Conservation (phyloP, 805 yeast genomes). For the Naumovozyma baii region DNA sequence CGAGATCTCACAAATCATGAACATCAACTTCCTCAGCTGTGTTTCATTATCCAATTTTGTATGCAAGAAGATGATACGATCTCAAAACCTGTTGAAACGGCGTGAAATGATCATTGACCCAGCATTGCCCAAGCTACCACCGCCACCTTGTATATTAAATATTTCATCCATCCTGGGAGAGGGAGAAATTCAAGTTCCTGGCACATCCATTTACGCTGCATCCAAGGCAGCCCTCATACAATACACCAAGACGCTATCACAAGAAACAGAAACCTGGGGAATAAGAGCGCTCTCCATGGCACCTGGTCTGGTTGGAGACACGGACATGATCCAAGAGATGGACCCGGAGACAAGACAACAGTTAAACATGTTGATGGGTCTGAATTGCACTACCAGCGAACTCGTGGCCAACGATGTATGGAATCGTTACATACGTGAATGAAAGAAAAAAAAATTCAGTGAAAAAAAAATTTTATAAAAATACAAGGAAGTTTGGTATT, state of each 20-base stretch:
- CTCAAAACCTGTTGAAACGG: background rate
- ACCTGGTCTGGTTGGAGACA: constrained; percentile 20
- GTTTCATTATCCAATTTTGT: constrained; percentile 18
- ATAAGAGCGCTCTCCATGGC: constrained; percentile 11
- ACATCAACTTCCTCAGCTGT: constrained; percentile 22
- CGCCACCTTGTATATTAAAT: constrained; percentile 18
- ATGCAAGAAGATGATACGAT: constrained; percentile 16
- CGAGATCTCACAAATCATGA: constrained; percentile 15
- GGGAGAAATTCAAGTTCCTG: constrained; percentile 12
- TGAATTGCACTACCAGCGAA: background rate
- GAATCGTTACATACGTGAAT: background rate
- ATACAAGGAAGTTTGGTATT: background rate
- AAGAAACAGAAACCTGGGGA: constrained; percentile 15
- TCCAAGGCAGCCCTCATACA: constrained; percentile 25
- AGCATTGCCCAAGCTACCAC: background rate
- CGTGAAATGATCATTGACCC: background rate
- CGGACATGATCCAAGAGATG: constrained; percentile 22
- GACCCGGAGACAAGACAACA: constrained; percentile 4
- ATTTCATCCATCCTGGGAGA: constrained; percentile 23
- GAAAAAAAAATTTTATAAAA: background rate
- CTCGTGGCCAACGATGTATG: background rate
- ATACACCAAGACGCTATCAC: constrained; percentile 17
- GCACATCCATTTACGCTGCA: constrained; percentile 27
- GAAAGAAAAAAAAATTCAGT: constrained; percentile 1
- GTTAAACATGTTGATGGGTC: constrained; percentile 1